Conservation (phyloP, 345 rosid species). For the Acer negundo region DNA sequence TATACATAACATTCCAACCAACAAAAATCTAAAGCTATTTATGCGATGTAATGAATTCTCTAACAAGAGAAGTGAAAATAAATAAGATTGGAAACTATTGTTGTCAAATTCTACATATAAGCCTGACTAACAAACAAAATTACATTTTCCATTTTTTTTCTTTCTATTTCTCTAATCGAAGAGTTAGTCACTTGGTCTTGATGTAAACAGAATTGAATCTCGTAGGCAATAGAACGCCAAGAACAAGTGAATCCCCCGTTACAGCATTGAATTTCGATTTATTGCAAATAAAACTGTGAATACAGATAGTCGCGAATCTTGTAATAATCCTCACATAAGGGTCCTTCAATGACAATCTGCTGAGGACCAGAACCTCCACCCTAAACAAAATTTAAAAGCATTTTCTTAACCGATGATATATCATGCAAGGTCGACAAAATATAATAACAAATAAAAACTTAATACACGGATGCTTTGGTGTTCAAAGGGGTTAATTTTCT, state of each 20-base stretch:
- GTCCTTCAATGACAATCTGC: constrained; percentile 91
- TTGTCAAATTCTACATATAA: not conserved
- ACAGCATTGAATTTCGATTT: constrained; percentile 1
- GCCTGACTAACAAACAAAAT: not conserved
- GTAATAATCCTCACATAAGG: constrained; percentile 88
- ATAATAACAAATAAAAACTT: not conserved
- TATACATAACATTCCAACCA: too few species aligned
- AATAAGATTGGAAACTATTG: not conserved
- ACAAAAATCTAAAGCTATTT: too few species aligned
- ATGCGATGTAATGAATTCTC: too few species aligned
- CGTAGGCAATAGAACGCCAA: too few species aligned
- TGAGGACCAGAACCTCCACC: constrained; percentile 84
- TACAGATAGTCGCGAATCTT: constrained; percentile 82
- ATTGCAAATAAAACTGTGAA: constrained; percentile 89
- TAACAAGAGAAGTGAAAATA: too few species aligned
- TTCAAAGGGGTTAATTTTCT: not conserved
- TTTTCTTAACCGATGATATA: not conserved
- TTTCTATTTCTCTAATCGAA: not conserved
- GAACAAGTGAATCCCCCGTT: not conserved
- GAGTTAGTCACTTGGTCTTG: not conserved
- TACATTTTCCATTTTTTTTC: not conserved
- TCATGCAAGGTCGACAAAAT: not conserved
- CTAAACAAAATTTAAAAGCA: constrained; percentile 24
- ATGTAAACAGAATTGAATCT: not conserved
- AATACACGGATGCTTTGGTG: not conserved